Base-by-base conservation (phyloP, 148 eudicot genomes). In the Fagopyrum homotropicum region DNA sequence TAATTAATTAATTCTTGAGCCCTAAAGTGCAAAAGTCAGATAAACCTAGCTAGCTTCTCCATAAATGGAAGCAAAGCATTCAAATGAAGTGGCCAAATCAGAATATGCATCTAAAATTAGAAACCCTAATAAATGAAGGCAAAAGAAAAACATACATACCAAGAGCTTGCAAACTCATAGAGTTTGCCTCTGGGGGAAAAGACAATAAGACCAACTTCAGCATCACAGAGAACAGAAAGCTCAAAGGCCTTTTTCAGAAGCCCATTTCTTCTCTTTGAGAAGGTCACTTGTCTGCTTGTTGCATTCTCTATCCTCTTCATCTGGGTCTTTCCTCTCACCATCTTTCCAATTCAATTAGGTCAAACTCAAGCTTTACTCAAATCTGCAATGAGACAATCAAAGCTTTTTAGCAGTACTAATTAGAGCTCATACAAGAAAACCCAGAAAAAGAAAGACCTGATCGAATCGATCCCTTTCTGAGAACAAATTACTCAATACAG, bases 171-270 rank as follows among this genome's bases (percentile, higher is more conserved):
- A 45, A 71, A 79, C 49, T 79, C 82, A 49, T 75, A 59, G 69
- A 79, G 78, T 48, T 63, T 75, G 61, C 78, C 82, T 48, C 46
- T 79, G 10, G 66, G 77, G 17, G 82, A 75, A 78, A 79, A 79
- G 49, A 79, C 75, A 71, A 79, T 75, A 14, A 79, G 54, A 47
- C 60, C 82, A 12, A 79, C 78, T 69, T 79, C 75, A 45, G 81
- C 78, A 79, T 79, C 81, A 50, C 81, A 79, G 26, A 79, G 81
- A 47, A 79, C 78, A 17, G 82, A 79, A 8, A 79, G 75, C 72
- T 79, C 82, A 15, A 56, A 46, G 1, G 81, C 81, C 63, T 79
- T 79, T 54, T 79, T 75, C 19, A 79, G 44, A 51, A 75, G 70
- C 47, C 81, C 78, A 72, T 79, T 79, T 75, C 78, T 49, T 15